Conservation (phyloP, 106 monocot species). For the Vanilla planifolia region DNA sequence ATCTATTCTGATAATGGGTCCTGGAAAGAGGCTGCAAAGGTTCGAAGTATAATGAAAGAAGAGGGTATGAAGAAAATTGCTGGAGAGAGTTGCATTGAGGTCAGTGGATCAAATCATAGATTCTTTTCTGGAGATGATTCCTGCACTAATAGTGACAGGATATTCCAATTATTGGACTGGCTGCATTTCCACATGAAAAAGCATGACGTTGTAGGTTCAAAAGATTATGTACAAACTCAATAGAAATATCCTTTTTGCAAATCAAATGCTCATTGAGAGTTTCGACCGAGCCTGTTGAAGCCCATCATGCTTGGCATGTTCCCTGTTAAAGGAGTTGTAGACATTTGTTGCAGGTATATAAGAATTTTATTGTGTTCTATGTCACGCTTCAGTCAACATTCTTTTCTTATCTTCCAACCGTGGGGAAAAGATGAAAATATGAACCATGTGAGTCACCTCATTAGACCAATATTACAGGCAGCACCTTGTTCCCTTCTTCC, state of each 20-base stretch:
- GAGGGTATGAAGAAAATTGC: constrained; percentile 65
- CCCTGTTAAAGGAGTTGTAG: too few species aligned
- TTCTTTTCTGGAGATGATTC: constrained; percentile 48
- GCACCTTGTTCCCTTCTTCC: too few species aligned
- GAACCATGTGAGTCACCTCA: too few species aligned
- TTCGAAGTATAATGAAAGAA: constrained; percentile 47
- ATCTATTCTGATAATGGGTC: constrained; percentile 62
- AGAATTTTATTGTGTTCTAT: too few species aligned
- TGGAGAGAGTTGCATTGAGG: constrained; percentile 58
- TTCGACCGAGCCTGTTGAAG: too few species aligned
- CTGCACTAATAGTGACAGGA: constrained; percentile 1
- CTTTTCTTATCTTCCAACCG: too few species aligned
- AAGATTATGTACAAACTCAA: background rate
- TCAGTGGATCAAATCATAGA: constrained; percentile 21
- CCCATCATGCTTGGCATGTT: too few species aligned
- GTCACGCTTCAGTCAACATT: too few species aligned
- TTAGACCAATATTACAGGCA: too few species aligned
- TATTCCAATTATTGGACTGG: constrained; percentile 23
- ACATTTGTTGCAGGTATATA: too few species aligned
- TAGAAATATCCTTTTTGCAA: background rate
- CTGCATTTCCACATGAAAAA: constrained; percentile 43
- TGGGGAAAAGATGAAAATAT: too few species aligned
- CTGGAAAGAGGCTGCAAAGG: constrained; percentile 57
- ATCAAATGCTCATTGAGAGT: too few species aligned
- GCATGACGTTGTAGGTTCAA: constrained; percentile 4